These are phyloP conservation scores for Aspergillus sp. DNA, from an alignment of 2,329 filamentous ascomycete genomes.

Conservation along the genomic window DNA sequence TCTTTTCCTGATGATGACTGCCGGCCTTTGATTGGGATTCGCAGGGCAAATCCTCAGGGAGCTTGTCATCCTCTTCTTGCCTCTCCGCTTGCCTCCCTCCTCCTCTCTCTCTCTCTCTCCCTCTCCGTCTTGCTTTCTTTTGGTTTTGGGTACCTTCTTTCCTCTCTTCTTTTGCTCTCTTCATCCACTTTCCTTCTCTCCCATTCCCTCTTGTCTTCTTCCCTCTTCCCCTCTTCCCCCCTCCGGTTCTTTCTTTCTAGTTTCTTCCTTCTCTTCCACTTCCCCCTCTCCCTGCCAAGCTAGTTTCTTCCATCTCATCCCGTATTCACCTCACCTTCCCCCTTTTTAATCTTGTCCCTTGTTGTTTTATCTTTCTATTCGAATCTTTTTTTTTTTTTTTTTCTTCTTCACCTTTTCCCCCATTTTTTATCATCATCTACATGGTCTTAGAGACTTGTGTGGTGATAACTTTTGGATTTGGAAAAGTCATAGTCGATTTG, in stretches of 20 bases:
- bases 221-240: constrained; percentile 8
- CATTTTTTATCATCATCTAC: constrained; percentile 10
- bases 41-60: neutral
- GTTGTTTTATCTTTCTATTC: neutral
- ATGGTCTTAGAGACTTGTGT: constrained; percentile 10
- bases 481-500: constrained; percentile 1
- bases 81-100: constrained; percentile 1
- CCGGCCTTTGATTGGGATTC: neutral
- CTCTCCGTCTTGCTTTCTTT: neutral
- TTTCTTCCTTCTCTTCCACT: constrained; percentile 10
- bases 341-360: constrained; percentile 5
- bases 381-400: constrained; percentile 7
- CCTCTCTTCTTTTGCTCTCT: constrained; percentile 16
- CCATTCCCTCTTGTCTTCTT: constrained; percentile 21
- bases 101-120: constrained; percentile 2
- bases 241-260: constrained; percentile 2
- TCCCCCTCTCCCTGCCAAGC: constrained; percentile 1
- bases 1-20: neutral
- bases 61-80: neutral
- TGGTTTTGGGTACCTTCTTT: constrained; percentile 14
- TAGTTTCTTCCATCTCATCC: constrained; percentile 10
- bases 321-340: constrained; percentile 8
- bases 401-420: constrained; percentile 11
- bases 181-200: constrained; percentile 17
- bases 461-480: constrained; percentile 1